These are phyloP conservation scores for Aurantiochytrium sp. DNA, from an alignment of 108 stramenopile species.

Conservation along the genomic window DNA sequence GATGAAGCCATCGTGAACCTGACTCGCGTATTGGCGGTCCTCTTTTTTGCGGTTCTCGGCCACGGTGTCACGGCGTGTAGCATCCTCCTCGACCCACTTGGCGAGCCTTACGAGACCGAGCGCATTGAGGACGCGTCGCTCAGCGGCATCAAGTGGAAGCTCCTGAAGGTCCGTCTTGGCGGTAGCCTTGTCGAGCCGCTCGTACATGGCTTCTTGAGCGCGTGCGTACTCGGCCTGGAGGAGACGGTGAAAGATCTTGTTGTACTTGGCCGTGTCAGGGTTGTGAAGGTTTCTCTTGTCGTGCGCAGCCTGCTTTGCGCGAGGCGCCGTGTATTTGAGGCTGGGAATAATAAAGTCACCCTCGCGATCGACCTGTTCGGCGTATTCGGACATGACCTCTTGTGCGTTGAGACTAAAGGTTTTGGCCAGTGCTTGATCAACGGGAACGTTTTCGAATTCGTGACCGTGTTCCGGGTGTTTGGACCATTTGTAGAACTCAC, in stretches of 20 bases:
- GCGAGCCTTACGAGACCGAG: not conserved
- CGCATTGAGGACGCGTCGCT: not conserved
- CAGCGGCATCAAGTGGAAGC: not conserved
- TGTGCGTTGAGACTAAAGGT: not conserved
- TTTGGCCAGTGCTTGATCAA: not conserved
- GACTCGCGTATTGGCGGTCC: not conserved
- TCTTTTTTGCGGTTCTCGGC: not conserved
- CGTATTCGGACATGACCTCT: not conserved
- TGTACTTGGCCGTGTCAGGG: not conserved
- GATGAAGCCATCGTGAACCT: not conserved
- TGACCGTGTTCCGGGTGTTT: not conserved
- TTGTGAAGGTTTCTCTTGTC: constrained; percentile 3
- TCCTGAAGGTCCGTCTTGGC: not conserved
- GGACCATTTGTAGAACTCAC: not conserved
- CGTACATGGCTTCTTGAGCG: not conserved
- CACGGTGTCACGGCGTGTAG: not conserved
- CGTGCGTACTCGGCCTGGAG: not conserved
- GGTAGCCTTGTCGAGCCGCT: not conserved
- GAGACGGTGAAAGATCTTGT: not conserved
- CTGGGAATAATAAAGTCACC: not conserved
- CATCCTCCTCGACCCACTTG: constrained; percentile 19
- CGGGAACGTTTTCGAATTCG: not conserved
- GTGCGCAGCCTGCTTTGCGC: not conserved
- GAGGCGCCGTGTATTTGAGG: not conserved
- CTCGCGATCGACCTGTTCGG: not conserved